Evolutionary conservation across 805 yeast genomes (phyloP).

Genomic region (Grigorovia humatica): DNA sequence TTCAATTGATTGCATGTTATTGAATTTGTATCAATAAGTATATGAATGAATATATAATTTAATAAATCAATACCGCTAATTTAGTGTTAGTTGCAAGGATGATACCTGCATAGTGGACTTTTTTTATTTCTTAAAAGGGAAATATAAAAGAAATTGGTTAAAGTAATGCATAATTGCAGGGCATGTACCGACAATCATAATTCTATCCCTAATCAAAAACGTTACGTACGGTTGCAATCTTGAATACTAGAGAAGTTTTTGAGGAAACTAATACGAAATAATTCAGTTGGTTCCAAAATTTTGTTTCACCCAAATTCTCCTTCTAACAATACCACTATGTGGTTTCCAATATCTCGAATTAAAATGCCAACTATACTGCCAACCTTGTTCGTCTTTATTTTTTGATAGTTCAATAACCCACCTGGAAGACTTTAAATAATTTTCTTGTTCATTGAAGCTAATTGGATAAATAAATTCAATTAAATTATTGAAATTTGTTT

Average conservation of each 20-base stretch:
- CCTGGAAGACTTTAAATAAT: constrained; percentile 16
- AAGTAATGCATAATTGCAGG: not conserved
- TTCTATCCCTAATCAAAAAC: too few species aligned
- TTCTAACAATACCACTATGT: constrained; percentile 49
- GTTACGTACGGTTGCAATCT: not conserved
- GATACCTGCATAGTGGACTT: not conserved
- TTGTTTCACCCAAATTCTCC: constrained; percentile 51
- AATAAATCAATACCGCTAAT: not conserved
- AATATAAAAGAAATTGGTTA: not conserved
- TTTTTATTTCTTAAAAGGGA: not conserved
- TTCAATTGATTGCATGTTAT: too few species aligned
- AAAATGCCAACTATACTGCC: constrained; percentile 55
- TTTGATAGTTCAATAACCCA: constrained; percentile 65
- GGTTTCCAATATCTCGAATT: constrained; percentile 52
- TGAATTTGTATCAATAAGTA: too few species aligned
- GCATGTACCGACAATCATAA: not conserved
- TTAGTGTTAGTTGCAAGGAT: not conserved
- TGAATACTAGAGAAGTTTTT: too few species aligned
- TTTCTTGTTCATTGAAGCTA: not conserved
- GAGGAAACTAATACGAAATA: not conserved
- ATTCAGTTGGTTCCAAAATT: not conserved
- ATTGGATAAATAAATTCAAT: constrained; percentile 2
- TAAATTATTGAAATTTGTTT: not conserved
- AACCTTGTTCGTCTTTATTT: constrained; percentile 79
- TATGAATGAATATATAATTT: not conserved